Evolutionary conservation across 2,329 filamentous ascomycete genomes (phyloP).

Genomic region (Aspergillus amoenus): DNA sequence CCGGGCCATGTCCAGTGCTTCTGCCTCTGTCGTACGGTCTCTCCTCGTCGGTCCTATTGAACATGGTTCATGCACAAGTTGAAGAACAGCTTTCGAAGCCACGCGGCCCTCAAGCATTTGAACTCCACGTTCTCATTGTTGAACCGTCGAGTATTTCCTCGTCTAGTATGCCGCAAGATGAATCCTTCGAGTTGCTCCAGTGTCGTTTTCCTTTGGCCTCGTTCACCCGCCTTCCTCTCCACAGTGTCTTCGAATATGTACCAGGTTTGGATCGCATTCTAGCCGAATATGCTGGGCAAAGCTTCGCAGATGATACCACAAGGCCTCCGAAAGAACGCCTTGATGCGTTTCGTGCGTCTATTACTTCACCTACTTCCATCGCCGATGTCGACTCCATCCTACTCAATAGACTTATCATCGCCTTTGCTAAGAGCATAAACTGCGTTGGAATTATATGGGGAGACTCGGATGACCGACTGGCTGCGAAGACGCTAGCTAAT

Average conservation of each 20-base stretch:
- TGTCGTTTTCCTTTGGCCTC: conserved; percentile 64
- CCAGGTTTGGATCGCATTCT: conserved; percentile 34
- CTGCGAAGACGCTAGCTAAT: conserved; percentile 80
- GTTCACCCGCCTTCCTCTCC: conserved; percentile 64
- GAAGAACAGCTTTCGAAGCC: conserved; percentile 64
- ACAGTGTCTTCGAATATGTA: conserved; percentile 55
- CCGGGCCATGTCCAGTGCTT: conserved; percentile 58
- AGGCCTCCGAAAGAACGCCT: conserved; percentile 50
- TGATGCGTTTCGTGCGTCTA: conserved; percentile 54
- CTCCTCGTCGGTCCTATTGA: conserved; percentile 74
- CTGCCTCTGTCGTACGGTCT: conserved; percentile 80
- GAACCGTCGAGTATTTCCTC: conserved; percentile 36
- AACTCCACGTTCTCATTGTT: conserved; percentile 52
- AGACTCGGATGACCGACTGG: conserved; percentile 82
- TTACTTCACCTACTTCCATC: conserved; percentile 73
- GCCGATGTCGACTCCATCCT: conserved; percentile 72
- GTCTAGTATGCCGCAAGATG: conserved; percentile 21
- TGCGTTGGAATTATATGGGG: conserved; percentile 78
- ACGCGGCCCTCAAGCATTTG: conserved; percentile 63
- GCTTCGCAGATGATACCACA: conserved; percentile 27
- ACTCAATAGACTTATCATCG: conserved; percentile 68
- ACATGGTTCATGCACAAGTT: conserved; percentile 71
- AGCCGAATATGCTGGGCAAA: conserved; percentile 27
- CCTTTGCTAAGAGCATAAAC: conserved; percentile 57
- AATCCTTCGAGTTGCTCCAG: conserved; percentile 49